Percentiles rank a stretch among this genome's conserved stretches.
phyloP scores from a whole-genome alignment of 345 rosid species.

The Acer saccharum region DNA sequence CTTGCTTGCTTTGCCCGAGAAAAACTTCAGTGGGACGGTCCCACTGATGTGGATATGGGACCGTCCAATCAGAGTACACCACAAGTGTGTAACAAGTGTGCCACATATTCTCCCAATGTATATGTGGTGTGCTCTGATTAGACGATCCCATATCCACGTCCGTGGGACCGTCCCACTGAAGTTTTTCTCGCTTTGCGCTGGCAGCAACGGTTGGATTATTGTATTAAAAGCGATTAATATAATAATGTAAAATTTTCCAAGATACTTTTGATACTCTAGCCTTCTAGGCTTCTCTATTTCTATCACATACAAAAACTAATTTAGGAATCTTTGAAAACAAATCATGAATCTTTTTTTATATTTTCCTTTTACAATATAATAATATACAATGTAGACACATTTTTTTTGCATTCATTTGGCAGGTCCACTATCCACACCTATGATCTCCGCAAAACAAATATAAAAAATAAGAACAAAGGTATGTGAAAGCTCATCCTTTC shows the following conservation, averaged over 20 bases:
- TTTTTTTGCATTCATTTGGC: neutral
- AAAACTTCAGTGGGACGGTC: too few relatives aligned
- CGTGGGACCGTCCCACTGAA: too few relatives aligned
- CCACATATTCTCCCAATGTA: too few relatives aligned
- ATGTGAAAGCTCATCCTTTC: neutral
- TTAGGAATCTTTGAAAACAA: neutral
- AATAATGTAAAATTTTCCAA: neutral
- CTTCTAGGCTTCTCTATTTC: neutral
- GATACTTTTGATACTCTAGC: constrained; percentile 14
- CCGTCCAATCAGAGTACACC: too few relatives aligned
- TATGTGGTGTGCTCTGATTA: too few relatives aligned
- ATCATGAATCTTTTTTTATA: neutral
- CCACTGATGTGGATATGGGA: too few relatives aligned
- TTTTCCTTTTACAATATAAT: neutral
- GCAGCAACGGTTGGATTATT: neutral
- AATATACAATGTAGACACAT: neutral
- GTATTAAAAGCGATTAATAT: neutral
- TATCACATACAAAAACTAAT: neutral
- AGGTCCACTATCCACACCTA: neutral
- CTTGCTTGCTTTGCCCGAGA: neutral
- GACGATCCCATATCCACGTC: too few relatives aligned
- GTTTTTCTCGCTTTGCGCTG: too few relatives aligned
- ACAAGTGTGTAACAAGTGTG: too few relatives aligned
- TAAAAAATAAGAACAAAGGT: neutral
- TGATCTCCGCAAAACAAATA: too few relatives aligned